A percentile compares a stretch with the other conserved stretches of the same genome.
Conservation (phyloP, 2,329 filamentous ascomycete species). For the Escovopsis weberi region DNA sequence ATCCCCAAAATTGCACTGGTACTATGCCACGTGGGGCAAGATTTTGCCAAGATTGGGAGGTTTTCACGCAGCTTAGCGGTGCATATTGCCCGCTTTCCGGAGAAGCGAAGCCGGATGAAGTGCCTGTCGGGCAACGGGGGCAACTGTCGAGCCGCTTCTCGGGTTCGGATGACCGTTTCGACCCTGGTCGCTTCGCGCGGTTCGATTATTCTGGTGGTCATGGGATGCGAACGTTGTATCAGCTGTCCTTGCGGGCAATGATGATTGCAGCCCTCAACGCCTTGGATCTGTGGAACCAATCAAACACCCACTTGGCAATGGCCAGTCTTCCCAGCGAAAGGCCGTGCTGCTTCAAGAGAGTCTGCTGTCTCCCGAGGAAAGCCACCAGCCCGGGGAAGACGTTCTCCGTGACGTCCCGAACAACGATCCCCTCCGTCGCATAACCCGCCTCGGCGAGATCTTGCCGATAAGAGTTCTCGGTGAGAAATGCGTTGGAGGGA, state of each 20-base stretch:
- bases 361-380: constrained; percentile 25
- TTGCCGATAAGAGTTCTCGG: constrained; percentile 27
- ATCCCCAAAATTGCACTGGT: no score
- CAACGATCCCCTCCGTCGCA: constrained; percentile 21
- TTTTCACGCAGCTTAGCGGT: no score
- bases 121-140: no score
- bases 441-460: constrained; percentile 36
- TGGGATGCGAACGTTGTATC: no score
- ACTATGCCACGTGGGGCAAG: no score
- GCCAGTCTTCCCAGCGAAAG: constrained; percentile 22
- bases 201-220: no score
- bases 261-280: constrained; percentile 22
- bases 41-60: no score
- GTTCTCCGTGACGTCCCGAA: constrained; percentile 36
- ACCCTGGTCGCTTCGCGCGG: no score
- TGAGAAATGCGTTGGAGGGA: constrained; percentile 34
- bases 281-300: constrained; percentile 21
- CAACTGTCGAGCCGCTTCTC: no score
- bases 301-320: constrained; percentile 22
- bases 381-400: constrained; percentile 35
- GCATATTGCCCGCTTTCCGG: no score
- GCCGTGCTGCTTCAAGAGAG: constrained; percentile 19
- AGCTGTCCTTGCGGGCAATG: constrained; percentile 11
- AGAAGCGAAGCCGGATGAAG: no score
- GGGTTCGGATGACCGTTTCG: no score